Evolutionary conservation across 331 rosid genomes (phyloP).

Genomic region (Rosa hybrid): DNA sequence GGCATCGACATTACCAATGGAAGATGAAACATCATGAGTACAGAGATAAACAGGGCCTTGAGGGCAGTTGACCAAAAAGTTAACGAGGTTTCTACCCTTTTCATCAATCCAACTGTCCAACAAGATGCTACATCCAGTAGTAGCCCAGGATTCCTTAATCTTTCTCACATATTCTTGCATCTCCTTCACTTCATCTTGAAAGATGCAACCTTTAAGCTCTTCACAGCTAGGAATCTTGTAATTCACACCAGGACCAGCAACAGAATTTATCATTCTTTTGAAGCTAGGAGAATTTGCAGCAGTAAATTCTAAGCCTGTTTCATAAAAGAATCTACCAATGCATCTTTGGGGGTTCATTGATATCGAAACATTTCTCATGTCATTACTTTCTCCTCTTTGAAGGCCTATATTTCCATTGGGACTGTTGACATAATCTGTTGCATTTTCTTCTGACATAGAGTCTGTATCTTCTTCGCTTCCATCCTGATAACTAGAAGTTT

Average conservation of each 20-base stretch:
- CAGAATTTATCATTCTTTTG: slow-evolving; percentile 15
- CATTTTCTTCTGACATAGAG: neutral
- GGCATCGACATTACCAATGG: neutral
- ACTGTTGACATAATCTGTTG: neutral
- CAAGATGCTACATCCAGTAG: slow-evolving; percentile 33
- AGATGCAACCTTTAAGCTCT: slow-evolving; percentile 29
- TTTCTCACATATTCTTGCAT: slow-evolving; percentile 21
- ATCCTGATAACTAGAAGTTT: neutral
- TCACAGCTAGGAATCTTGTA: slow-evolving; percentile 24
- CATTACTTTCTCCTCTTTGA: slow-evolving; percentile 6
- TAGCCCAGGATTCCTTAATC: slow-evolving; percentile 28
- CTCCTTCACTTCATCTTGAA: slow-evolving; percentile 31
- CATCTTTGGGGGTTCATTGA: neutral
- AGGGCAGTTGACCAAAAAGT: slow-evolving; percentile 32
- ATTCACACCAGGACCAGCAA: slow-evolving; percentile 15
- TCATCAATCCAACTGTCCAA: slow-evolving; percentile 31
- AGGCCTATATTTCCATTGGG: neutral
- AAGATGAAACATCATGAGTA: slow-evolving; percentile 24
- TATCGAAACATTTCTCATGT: neutral
- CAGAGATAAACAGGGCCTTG: slow-evolving; percentile 26
- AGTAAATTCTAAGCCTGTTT: slow-evolving; percentile 29
- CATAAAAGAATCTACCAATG: slow-evolving; percentile 35
- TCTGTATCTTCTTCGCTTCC: slow-evolving; percentile 7
- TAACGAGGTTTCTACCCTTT: slow-evolving; percentile 26
- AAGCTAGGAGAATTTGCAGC: slow-evolving; percentile 15